A percentile compares a stretch with the other conserved stretches of the same genome.
Evolutionary conservation across 257 asterid genomes (phyloP).

Genomic region (Prunella vulgaris): DNA sequence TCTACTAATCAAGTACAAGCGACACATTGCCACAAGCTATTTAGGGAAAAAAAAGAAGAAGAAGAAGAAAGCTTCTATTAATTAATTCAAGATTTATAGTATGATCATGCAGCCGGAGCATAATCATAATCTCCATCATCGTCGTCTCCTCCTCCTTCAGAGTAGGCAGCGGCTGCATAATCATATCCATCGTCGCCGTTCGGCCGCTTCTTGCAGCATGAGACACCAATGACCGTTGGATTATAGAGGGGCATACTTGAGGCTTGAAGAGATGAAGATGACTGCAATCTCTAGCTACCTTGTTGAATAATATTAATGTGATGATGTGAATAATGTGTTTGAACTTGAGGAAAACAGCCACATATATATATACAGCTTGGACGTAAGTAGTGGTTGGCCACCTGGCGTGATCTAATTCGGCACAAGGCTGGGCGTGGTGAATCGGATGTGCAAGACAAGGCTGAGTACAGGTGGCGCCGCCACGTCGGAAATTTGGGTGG

Average conservation of each 20-base stretch:
- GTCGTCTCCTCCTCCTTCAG: constrained; percentile 23
- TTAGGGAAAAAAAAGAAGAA: too few relatives aligned
- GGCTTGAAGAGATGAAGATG: not conserved
- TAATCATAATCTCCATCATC: constrained; percentile 28
- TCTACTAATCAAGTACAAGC: not conserved
- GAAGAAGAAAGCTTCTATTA: too few relatives aligned
- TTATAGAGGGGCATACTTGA: not conserved
- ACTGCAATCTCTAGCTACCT: too few relatives aligned
- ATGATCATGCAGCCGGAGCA: constrained; percentile 26
- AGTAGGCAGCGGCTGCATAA: not conserved
- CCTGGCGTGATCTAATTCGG: not conserved
- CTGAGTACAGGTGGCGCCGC: constrained; percentile 22
- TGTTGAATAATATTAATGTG: not conserved
- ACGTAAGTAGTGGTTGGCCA: not conserved
- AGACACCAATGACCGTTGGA: not conserved
- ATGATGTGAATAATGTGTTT: not conserved
- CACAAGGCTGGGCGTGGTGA: constrained; percentile 19
- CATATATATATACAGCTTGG: not conserved
- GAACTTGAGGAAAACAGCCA: not conserved
- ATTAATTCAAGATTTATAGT: too few relatives aligned
- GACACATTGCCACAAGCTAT: not conserved
- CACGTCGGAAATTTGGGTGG: constrained; percentile 15
- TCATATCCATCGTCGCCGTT: not conserved
- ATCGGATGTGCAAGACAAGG: constrained; percentile 3
- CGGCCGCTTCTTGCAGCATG: constrained; percentile 1